Evolutionary conservation across 768 basidiomycete genomes (phyloP), one percentile per base, ranked within the genome.

Genomic region (Podaxis sp.): DNA sequence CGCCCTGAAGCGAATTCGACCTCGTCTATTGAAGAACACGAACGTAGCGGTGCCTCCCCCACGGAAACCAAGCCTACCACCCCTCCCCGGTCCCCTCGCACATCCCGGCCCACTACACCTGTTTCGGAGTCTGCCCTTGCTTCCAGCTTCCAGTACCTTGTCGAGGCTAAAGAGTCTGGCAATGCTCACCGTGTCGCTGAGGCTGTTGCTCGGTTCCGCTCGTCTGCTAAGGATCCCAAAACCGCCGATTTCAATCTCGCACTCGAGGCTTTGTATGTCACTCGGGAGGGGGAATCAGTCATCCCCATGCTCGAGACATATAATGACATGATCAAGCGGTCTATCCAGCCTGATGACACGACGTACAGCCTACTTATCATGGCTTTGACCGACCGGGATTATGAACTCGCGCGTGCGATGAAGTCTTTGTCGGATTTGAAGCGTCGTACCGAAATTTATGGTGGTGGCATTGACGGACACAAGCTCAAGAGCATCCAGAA

Each of bases 301-400:
- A 73, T 79, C 0, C 69, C 80, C 46, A 74, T 93, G 40, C 71
- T 90, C 57, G 82, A 86, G 54, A 80, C 86, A 2, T 96, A 95
- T 76, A 84, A 91, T 65, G 78, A 85, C 53, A 85, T 96, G 80
- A 75, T 94, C 61, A 75, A 79, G 27, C 79, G 75, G 33, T 82
- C 84, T 17, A 71, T 94, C 3, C 68, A 82, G 0, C 93, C 95
- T 8, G 88, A 87, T 55, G 60, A 75, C 12, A 66, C 71, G 49
- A 93, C 91, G 0, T 94, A 92, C 71, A 69, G 77, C 29, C 71
- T 73, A 38, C 77, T 94, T 50, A 85, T 96, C 59, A 65, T 72
- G 0, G 84, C 85, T 0, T 81, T 95, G 60, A 82, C 84, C 3
- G 74, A 80, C 27, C 86, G 94, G 43, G 91, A 94, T 67, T 66